Conservation (phyloP, 306 rosid species). For the Medicago arabica region DNA sequence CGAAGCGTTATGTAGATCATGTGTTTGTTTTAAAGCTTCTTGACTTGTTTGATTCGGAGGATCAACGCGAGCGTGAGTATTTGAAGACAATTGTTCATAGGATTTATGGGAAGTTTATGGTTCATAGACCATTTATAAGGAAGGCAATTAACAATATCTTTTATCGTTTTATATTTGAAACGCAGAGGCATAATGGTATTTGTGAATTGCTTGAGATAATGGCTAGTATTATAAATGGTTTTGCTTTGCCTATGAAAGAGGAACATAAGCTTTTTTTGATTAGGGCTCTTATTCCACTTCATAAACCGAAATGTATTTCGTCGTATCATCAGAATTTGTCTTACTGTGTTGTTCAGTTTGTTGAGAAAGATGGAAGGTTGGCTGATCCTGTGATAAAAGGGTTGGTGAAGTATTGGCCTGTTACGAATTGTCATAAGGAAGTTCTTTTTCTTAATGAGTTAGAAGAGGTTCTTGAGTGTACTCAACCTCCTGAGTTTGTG, state of each 20-base stretch:
- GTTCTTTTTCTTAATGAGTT: constrained; percentile 72
- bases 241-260: constrained; percentile 80
- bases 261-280: constrained; percentile 65
- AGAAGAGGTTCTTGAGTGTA: constrained; percentile 66
- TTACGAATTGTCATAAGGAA: constrained; percentile 77
- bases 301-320: constrained; percentile 59
- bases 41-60: constrained; percentile 80
- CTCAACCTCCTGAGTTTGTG: constrained; percentile 55
- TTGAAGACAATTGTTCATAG: constrained; percentile 69
- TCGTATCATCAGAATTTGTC: constrained; percentile 63
- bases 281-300: constrained; percentile 72
- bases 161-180: constrained; percentile 72
- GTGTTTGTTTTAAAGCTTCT: constrained; percentile 58
- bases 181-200: constrained; percentile 68
- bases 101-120: constrained; percentile 78
- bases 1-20: constrained; percentile 65
- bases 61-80: constrained; percentile 72
- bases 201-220: constrained; percentile 71
- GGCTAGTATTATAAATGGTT: constrained; percentile 71
- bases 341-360: constrained; percentile 71
- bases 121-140: constrained; percentile 72
- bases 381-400: constrained; percentile 73
- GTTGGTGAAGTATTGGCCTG: constrained; percentile 75
- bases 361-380: constrained; percentile 69
- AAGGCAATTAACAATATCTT: constrained; percentile 72